Evolutionary conservation across 306 rosid genomes (phyloP).

Genomic region (Arachis hypogaea): DNA sequence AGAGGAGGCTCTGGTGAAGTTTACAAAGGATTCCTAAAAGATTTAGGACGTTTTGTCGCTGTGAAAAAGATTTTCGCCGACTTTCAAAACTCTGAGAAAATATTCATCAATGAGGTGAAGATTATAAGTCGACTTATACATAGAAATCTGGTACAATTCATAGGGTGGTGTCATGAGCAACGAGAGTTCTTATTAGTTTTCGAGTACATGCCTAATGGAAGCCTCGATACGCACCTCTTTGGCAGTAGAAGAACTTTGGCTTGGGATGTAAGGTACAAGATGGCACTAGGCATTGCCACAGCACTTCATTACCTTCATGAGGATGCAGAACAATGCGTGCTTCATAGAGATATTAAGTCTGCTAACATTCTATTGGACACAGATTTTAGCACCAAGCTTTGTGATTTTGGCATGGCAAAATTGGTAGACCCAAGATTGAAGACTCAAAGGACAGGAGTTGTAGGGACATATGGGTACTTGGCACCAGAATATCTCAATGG

Average conservation of each 20-base stretch:
- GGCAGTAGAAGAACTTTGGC: constrained; percentile 42
- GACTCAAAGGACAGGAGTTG: constrained; percentile 48
- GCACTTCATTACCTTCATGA: constrained; percentile 67
- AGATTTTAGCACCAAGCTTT: constrained; percentile 57
- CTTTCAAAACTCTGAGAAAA: constrained; percentile 42
- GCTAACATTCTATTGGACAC: constrained; percentile 59
- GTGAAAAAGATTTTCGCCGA: constrained; percentile 58
- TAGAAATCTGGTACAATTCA: constrained; percentile 55
- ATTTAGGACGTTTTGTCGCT: constrained; percentile 47
- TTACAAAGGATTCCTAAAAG: constrained; percentile 48
- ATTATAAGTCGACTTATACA: constrained; percentile 65
- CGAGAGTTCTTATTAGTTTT: constrained; percentile 52
- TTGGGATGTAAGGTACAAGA: constrained; percentile 52
- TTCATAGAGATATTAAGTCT: constrained; percentile 65
- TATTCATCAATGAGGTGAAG: constrained; percentile 53
- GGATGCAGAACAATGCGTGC: constrained; percentile 59
- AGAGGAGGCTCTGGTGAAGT: constrained; percentile 66
- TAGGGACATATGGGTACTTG: constrained; percentile 55
- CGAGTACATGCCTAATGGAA: constrained; percentile 59
- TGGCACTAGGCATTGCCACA: constrained; percentile 45
- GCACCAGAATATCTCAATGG: constrained; percentile 54
- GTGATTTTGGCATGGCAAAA: constrained; percentile 65
- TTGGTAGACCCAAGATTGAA: constrained; percentile 50
- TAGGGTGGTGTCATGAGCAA: constrained; percentile 66
- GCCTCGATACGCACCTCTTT: constrained; percentile 56